Conservation (phyloP, 1,284 basidiomycete species). For the Acaromyces ingoldii region DNA sequence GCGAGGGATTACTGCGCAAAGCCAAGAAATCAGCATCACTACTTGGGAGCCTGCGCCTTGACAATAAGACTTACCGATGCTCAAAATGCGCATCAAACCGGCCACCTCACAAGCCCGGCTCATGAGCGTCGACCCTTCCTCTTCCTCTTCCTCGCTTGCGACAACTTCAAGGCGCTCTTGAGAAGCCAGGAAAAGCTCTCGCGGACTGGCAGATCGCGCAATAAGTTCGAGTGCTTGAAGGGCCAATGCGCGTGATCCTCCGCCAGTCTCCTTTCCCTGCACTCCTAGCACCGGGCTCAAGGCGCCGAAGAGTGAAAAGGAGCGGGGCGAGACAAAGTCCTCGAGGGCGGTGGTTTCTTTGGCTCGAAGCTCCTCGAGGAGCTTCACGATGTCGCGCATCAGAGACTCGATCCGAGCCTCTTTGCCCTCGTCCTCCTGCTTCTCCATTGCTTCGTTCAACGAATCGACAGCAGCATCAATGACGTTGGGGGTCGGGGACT, state of each 20-base stretch:
- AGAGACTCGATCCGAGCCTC: not conserved
- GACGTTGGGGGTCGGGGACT: conserved; percentile 14
- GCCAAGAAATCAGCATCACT: conserved; percentile 17
- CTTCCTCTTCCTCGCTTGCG: conserved; percentile 3
- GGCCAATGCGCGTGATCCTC: conserved; percentile 10
- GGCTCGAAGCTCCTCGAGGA: not conserved
- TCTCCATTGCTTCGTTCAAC: not conserved
- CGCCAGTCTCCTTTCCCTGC: not conserved
- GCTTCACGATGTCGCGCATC: not conserved
- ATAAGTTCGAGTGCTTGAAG: conserved; percentile 18
- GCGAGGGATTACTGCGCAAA: conserved; percentile 24
- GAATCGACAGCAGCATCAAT: conserved; percentile 1
- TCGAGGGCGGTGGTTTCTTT: conserved; percentile 8
- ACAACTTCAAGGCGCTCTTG: conserved; percentile 33
- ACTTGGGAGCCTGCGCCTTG: too few relatives aligned
- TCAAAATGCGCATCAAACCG: not conserved
- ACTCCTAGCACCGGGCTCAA: conserved; percentile 28
- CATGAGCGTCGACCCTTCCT: conserved; percentile 5
- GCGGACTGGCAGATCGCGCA: conserved; percentile 23
- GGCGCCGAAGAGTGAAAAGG: conserved; percentile 30
- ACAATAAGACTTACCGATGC: conserved; percentile 1
- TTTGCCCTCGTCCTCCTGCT: not conserved
- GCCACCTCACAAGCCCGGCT: conserved; percentile 13
- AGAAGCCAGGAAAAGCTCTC: conserved; percentile 38
- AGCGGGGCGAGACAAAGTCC: conserved; percentile 21